Percentiles rank a stretch among this genome's conserved stretches.
Evolutionary conservation across 2,329 filamentous ascomycete genomes (phyloP).

Genomic region (Chalaropsis ovoidea): DNA sequence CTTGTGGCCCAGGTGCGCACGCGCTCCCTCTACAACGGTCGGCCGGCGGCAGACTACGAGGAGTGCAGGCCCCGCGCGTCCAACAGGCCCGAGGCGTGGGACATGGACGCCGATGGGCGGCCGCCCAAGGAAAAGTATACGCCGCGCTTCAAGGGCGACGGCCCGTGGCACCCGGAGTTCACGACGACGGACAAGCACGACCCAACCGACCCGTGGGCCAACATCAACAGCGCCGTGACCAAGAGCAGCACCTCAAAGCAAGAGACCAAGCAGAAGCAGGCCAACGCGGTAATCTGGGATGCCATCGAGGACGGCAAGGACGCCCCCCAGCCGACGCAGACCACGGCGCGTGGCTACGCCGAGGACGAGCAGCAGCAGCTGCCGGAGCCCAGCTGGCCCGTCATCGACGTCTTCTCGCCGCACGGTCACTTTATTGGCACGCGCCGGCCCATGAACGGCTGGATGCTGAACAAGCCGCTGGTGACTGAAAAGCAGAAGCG

Average conservation of each 20-base stretch:
- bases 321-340: background rate
- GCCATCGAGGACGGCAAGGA: constrained; percentile 25
- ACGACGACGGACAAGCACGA: background rate
- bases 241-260: constrained; percentile 4
- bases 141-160: constrained; percentile 16
- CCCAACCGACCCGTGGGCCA: constrained; percentile 24
- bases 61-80: constrained; percentile 13
- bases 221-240: constrained; percentile 27
- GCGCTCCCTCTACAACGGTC: constrained; percentile 36
- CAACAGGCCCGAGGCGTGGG: constrained; percentile 21
- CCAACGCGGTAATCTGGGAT: constrained; percentile 23
- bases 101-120: constrained; percentile 21
- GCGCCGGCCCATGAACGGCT: constrained; percentile 61
- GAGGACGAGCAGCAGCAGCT: background rate
- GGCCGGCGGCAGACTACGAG: constrained; percentile 28
- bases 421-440: constrained; percentile 67
- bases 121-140: constrained; percentile 23
- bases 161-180: constrained; percentile 20
- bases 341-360: too few relatives aligned
- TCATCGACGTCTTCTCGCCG: constrained; percentile 76
- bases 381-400: constrained; percentile 42
- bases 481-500: constrained; percentile 41
- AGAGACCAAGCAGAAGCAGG: constrained; percentile 21
- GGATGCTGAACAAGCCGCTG: constrained; percentile 49
- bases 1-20: constrained; percentile 69